Base-by-base conservation (phyloP, 257 asterid species). In the Scutellaria baicalensis region DNA sequence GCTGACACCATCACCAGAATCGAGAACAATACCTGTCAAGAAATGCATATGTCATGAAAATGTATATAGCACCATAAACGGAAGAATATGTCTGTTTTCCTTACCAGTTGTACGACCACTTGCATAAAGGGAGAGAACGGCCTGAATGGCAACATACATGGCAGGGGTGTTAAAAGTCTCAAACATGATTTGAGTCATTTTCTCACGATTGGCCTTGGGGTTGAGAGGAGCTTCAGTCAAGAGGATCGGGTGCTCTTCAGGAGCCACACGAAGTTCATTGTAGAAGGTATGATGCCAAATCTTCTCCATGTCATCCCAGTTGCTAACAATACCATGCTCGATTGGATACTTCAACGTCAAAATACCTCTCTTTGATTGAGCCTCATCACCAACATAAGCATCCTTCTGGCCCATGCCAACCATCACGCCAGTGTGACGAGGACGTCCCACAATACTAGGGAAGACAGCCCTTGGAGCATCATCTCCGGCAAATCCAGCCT, bases 141-240 rank as follows among this genome's bases (percentile, higher is more conserved):
- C 90, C 73, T 85, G 90, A 66, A 85, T 85, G 70, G 90, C 87
- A 12, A 85, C 87, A 75, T 85, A 80, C 87, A 80, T 85, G n/a
- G 87, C 90, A 31, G 90, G 90, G 66, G 85, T 59, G 45, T 85
- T 85, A 64, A 85, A 85, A 56, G 87, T 82, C 70, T 82, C 87
- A 45, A 82, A 82, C 90, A 82, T 82, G 68, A 78, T 78, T 47
- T 78, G 83, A 6, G 83, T 78, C 83, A 78, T 78, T 33, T 78
- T 78, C 70, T 78, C 83, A 69, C 83, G 83, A 66, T 78, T 78
- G 20, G 83, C 83, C 70, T 78, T 78, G 8, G 83, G 83, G 67
- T 78, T 78, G 18, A 78, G 83, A 58, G 83, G 83, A 9, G 83
- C 83, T 69, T 78, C 83, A 0, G 83, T 78, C 74, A 78, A 70